phyloP scores from a whole-genome alignment of 2,329 filamentous ascomycete species.

The Chaetomiaceae sp. region DNA sequence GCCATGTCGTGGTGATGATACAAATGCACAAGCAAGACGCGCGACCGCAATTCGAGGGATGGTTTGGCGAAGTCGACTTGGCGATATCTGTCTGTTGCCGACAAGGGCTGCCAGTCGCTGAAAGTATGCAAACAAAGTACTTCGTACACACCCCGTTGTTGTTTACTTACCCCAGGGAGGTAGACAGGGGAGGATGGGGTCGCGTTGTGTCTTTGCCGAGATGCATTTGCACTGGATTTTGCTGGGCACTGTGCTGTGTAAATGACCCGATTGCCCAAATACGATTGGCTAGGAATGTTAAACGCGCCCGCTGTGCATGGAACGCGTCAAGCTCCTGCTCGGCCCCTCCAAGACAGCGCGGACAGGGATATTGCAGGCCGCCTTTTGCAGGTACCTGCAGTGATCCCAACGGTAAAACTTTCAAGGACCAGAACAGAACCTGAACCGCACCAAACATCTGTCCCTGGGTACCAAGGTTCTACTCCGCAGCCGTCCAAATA shows the following conservation, averaged over 20 bases:
- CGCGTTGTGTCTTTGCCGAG: conserved; percentile 1
- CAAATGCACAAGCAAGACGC: not conserved
- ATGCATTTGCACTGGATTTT: conserved; percentile 2
- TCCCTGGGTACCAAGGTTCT: too few relatives aligned
- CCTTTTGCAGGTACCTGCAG: not conserved
- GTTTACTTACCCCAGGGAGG: conserved; percentile 1
- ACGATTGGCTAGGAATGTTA: conserved; percentile 17
- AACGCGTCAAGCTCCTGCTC: conserved; percentile 24
- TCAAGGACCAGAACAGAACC: not conserved
- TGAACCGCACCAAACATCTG: not conserved
- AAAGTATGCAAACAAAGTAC: not conserved
- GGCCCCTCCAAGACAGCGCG: conserved; percentile 5
- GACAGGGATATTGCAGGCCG: not conserved
- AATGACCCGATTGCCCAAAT: conserved; percentile 3
- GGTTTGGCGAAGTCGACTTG: not conserved
- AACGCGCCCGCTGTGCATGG: conserved; percentile 9
- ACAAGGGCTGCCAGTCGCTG: not conserved
- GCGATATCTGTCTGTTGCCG: not conserved
- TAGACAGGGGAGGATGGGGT: not conserved
- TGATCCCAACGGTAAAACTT: too few relatives aligned
- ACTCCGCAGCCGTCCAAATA: too few relatives aligned
- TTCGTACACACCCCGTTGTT: conserved; percentile 1
- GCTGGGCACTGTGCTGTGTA: conserved; percentile 1
- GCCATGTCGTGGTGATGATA: conserved; percentile 32
- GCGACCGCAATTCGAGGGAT: not conserved